These are phyloP conservation scores for Letharia lupina DNA, from an alignment of 495 filamentous ascomycete genomes.

Conservation along the genomic window DNA sequence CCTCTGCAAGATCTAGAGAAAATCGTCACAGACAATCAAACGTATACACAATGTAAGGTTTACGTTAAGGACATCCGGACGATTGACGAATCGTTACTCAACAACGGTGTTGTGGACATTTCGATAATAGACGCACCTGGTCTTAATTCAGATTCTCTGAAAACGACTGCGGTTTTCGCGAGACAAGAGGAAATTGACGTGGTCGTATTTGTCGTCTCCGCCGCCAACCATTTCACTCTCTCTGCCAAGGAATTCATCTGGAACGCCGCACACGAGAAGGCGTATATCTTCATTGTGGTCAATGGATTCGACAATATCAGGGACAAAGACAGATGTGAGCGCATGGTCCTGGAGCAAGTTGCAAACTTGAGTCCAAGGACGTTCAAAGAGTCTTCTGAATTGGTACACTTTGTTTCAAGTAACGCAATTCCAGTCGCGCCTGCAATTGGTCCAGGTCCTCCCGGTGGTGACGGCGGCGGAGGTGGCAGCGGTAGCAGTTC, in stretches of 20 bases:
- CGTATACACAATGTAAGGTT: slow-evolving; percentile 90
- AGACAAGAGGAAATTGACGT: slow-evolving; percentile 98
- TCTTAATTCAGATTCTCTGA: slow-evolving; percentile 88
- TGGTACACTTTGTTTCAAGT: slow-evolving; percentile 96
- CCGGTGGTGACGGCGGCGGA: slow-evolving; percentile 41
- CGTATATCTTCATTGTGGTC: slow-evolving; percentile 98
- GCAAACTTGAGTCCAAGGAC: slow-evolving; percentile 76
- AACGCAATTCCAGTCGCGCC: slow-evolving; percentile 76
- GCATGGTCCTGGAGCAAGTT: slow-evolving; percentile 88
- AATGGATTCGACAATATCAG: slow-evolving; percentile 93
- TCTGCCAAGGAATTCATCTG: slow-evolving; percentile 95
- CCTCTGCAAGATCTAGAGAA: slow-evolving; percentile 67
- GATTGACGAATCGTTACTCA: slow-evolving; percentile 88
- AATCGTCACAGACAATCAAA: slow-evolving; percentile 78
- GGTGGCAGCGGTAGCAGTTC: slow-evolving; percentile 52
- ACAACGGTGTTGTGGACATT: slow-evolving; percentile 97
- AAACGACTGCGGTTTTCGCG: slow-evolving; percentile 94
- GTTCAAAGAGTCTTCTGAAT: slow-evolving; percentile 81
- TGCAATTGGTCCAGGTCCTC: slow-evolving; percentile 41
- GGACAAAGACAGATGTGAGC: slow-evolving; percentile 78
- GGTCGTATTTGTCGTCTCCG: slow-evolving; percentile 95
- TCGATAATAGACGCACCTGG: slow-evolving; percentile 95
- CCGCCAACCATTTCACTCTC: slow-evolving; percentile 93
- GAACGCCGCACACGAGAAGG: slow-evolving; percentile 91
- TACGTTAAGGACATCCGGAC: slow-evolving; percentile 87